Conservation (phyloP, 208 protist genomes). For the Crithidia brevicula region DNA sequence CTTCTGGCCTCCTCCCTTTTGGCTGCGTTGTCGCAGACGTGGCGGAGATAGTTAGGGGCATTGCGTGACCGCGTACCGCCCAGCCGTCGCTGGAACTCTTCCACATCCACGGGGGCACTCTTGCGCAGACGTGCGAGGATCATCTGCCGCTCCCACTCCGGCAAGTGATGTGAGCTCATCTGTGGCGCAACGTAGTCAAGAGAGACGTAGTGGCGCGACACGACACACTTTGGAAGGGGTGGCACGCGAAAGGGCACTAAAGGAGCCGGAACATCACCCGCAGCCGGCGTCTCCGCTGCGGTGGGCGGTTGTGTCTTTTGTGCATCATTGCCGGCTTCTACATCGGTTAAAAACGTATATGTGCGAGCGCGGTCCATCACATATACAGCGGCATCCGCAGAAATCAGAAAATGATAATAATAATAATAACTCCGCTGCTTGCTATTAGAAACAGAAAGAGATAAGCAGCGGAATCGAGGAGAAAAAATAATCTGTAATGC, state of each 20-base stretch:
- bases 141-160: conserved; percentile 66
- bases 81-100: conserved; percentile 66
- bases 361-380: not conserved
- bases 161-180: conserved; percentile 32
- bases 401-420: no score
- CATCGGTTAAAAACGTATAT: conserved; percentile 34
- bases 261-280: conserved; percentile 23
- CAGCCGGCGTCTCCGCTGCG: not conserved
- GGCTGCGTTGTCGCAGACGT: conserved; percentile 31
- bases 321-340: conserved; percentile 7
- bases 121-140: conserved; percentile 60
- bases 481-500: no score
- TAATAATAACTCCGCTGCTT: no score
- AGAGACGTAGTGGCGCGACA: conserved; percentile 42
- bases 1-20: conserved; percentile 23
- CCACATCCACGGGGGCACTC: conserved; percentile 35
- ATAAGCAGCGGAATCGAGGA: not conserved
- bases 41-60: conserved; percentile 38
- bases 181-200: conserved; percentile 13
- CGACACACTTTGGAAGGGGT: conserved; percentile 31
- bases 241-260: conserved; percentile 53
- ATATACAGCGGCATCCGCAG: not conserved
- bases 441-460: not conserved
- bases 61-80: conserved; percentile 44
- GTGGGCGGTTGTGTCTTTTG: not conserved